These are phyloP conservation scores for Moricandia moricandioides DNA, from an alignment of 345 rosid species.

Conservation along the genomic window DNA sequence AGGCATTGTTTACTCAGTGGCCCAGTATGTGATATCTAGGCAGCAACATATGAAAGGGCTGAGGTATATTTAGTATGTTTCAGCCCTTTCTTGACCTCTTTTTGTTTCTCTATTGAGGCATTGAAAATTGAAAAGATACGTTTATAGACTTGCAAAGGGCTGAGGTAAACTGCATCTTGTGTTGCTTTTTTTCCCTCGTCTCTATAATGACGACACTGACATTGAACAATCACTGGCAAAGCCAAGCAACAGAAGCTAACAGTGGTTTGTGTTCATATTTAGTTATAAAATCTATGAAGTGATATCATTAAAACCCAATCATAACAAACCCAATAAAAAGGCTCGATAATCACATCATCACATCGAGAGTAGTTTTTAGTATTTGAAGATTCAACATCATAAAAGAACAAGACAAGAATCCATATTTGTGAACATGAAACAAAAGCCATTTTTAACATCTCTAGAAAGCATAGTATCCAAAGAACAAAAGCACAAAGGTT, in stretches of 20 bases:
- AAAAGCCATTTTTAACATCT: slow-evolving; percentile 29
- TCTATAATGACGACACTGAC: slow-evolving; percentile 24
- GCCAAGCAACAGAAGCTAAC: slow-evolving; percentile 22
- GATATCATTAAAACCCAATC: too few species aligned
- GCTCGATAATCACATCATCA: too few species aligned
- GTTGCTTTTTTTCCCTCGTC: neutral
- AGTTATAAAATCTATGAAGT: neutral
- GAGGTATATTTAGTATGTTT: slow-evolving; percentile 65
- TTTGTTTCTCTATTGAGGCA: slow-evolving; percentile 3
- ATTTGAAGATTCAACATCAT: neutral
- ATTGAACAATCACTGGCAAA: slow-evolving; percentile 12
- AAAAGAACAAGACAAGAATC: neutral
- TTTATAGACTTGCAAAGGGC: slow-evolving; percentile 4
- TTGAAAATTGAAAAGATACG: slow-evolving; percentile 21
- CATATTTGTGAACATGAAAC: slow-evolving; percentile 20
- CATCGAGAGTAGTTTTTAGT: neutral
- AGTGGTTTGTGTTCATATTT: slow-evolving; percentile 19
- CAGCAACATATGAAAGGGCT: slow-evolving; percentile 88
- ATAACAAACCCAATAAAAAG: too few species aligned
- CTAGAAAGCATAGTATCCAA: neutral
- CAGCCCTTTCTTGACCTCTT: slow-evolving; percentile 1
- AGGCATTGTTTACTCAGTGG: slow-evolving; percentile 76
- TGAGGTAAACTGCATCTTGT: too few species aligned
- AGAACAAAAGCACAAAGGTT: slow-evolving; percentile 18
- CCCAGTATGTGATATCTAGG: slow-evolving; percentile 85